phyloP scores from a whole-genome alignment of 495 filamentous ascomycete species.

The Penicillium canariense region DNA sequence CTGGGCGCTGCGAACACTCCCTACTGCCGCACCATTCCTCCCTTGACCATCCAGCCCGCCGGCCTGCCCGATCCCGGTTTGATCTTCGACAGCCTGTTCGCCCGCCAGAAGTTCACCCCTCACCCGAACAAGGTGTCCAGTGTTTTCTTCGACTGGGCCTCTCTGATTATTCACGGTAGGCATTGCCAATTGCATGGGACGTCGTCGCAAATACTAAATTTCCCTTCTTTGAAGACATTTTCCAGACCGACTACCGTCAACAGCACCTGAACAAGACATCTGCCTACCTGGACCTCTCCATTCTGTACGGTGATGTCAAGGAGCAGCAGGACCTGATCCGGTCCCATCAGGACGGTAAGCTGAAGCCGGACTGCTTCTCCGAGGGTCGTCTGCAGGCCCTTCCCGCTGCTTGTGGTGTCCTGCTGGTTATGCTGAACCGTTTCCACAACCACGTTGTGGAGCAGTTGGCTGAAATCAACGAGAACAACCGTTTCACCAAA shows the following conservation, averaged over 20 bases:
- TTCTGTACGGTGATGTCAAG: constrained; percentile 55
- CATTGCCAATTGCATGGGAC: no score
- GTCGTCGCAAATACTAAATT: constrained; percentile 4
- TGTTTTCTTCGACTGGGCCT: constrained; percentile 59
- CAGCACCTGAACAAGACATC: constrained; percentile 55
- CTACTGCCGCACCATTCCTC: constrained; percentile 53
- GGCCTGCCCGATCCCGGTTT: constrained; percentile 53
- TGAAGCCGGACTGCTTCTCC: constrained; percentile 59
- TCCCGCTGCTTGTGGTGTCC: constrained; percentile 54
- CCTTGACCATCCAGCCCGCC: constrained; percentile 49
- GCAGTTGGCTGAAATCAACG: constrained; percentile 67
- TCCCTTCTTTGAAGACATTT: constrained; percentile 42
- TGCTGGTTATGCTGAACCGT: constrained; percentile 57
- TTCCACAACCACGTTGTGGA: constrained; percentile 82
- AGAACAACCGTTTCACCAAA: constrained; percentile 66
- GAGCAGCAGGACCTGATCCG: constrained; percentile 57
- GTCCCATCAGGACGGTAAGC: constrained; percentile 54
- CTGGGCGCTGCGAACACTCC: constrained; percentile 55
- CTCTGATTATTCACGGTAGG: constrained; percentile 54
- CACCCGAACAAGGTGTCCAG: constrained; percentile 59
- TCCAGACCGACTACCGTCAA: constrained; percentile 56
- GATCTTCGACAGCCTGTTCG: constrained; percentile 54
- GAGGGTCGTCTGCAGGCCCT: constrained; percentile 55
- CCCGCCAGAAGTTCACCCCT: constrained; percentile 50
- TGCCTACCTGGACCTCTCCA: constrained; percentile 57